Percentiles rank a stretch among this genome's conserved stretches.
These are phyloP conservation scores for Claviceps capensis DNA, from an alignment of 2,329 filamentous ascomycete species.

Conservation along the genomic window DNA sequence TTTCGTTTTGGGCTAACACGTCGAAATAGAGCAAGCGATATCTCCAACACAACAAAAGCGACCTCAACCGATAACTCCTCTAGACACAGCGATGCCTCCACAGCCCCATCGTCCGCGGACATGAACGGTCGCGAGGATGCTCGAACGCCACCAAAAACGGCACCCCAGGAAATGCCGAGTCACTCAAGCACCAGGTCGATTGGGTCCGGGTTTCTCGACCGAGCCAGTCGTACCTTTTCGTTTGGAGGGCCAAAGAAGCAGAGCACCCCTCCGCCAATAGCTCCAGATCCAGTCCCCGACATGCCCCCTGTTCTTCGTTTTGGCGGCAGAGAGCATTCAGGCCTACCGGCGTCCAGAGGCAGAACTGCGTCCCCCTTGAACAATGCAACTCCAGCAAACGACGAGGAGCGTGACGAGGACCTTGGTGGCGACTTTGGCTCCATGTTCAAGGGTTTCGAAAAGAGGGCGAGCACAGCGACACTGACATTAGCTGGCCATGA, in stretches of 20 bases:
- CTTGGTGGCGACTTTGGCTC: constrained; percentile 44
- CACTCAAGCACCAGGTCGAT: constrained; percentile 34
- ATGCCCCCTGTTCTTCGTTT: constrained; percentile 25
- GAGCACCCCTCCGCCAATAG: constrained; percentile 15
- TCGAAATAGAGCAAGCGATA: constrained; percentile 39
- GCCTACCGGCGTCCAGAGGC: constrained; percentile 28
- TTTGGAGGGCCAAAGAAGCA: constrained; percentile 44
- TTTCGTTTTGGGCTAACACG: constrained; percentile 19
- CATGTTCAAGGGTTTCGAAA: constrained; percentile 42
- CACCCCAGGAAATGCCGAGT: constrained; percentile 23
- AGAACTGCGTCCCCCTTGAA: constrained; percentile 39
- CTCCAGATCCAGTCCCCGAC: constrained; percentile 18
- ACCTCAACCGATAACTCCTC: constrained; percentile 47
- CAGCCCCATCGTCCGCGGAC: constrained; percentile 43
- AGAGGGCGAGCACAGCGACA: constrained; percentile 37
- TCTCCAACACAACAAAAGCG: constrained; percentile 47
- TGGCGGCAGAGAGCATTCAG: constrained; percentile 18
- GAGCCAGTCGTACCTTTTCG: constrained; percentile 45
- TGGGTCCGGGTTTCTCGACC: constrained; percentile 37
- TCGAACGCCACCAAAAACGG: constrained; percentile 19
- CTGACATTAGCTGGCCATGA: constrained; percentile 29
- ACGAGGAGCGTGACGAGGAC: constrained; percentile 31
- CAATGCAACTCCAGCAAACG: constrained; percentile 36
- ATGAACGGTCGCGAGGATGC: constrained; percentile 16
- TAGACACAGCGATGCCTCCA: constrained; percentile 48